phyloP scores from a whole-genome alignment of 2,329 filamentous ascomycete genomes.

The Trichophyton verrucosum region DNA sequence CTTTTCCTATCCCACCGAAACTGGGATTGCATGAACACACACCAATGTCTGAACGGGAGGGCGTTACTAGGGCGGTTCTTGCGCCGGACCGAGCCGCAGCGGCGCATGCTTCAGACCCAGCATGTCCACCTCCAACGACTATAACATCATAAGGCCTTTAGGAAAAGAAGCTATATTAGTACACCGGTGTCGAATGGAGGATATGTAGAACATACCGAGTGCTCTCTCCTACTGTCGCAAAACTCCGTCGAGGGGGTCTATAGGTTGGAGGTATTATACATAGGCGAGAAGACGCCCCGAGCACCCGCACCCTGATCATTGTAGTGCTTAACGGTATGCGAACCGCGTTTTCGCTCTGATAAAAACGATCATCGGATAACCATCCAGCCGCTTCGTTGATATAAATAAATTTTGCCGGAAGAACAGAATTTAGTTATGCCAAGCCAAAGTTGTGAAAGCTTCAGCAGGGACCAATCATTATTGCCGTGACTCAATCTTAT shows the following conservation, averaged over 20 bases:
- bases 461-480: background rate
- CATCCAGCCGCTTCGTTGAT: background rate
- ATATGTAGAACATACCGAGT: conserved; percentile 21
- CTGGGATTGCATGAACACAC: conserved; percentile 95
- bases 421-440: background rate
- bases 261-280: conserved; percentile 16
- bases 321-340: conserved; percentile 1
- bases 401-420: background rate
- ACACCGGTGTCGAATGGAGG: conserved; percentile 2
- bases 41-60: conserved; percentile 74
- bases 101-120: conserved; percentile 83
- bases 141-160: conserved; percentile 72
- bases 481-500: background rate
- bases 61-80: conserved; percentile 78
- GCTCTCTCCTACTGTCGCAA: conserved; percentile 30
- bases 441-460: background rate
- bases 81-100: conserved; percentile 83
- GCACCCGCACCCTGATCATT: conserved; percentile 27
- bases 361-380: background rate
- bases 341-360: background rate
- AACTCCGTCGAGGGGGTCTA: conserved; percentile 18
- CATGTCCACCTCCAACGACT: conserved; percentile 91
- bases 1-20: conserved; percentile 97
- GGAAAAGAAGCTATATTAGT: conserved; percentile 4
- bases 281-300: conserved; percentile 20